Evolutionary conservation across 2,329 filamentous ascomycete genomes (phyloP).

Genomic region (Aspergillus sp.): DNA sequence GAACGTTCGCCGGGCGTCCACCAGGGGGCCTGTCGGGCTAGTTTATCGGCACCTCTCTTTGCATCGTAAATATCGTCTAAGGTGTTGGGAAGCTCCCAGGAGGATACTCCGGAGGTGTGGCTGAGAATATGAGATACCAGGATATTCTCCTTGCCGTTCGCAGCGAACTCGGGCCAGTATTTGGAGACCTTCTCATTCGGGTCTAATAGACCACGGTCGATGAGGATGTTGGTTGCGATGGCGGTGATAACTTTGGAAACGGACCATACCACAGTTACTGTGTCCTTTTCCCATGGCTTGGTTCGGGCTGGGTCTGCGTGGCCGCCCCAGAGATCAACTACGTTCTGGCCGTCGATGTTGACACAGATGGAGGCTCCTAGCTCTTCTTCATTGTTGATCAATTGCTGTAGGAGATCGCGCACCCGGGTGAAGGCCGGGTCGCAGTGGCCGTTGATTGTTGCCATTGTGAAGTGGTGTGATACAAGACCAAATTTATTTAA

Average conservation of each 20-base stretch:
- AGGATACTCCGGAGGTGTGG: conserved; percentile 42
- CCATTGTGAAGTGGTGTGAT: conserved; percentile 20
- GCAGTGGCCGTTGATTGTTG: conserved; percentile 38
- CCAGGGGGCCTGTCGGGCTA: conserved; percentile 47
- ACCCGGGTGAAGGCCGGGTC: conserved; percentile 42
- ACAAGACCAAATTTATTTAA: not conserved
- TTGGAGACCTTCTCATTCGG: conserved; percentile 41
- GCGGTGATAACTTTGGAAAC: conserved; percentile 43
- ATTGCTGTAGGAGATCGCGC: conserved; percentile 36
- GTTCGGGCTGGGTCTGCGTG: conserved; percentile 34
- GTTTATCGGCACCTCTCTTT: conserved; percentile 30
- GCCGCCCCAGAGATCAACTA: conserved; percentile 52
- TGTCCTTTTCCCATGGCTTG: conserved; percentile 44
- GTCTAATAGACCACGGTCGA: conserved; percentile 44
- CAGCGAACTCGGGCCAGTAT: conserved; percentile 53
- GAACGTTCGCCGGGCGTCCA: conserved; percentile 49
- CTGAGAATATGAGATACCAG: conserved; percentile 45
- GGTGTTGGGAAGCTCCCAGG: conserved; percentile 37
- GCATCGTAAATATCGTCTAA: conserved; percentile 39
- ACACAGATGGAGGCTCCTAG: conserved; percentile 50
- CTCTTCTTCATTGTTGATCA: conserved; percentile 44
- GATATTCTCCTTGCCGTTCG: conserved; percentile 45
- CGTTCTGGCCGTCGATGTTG: conserved; percentile 44
- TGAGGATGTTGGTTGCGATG: conserved; percentile 43
- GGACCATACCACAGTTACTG: conserved; percentile 46